Base-by-base conservation (phyloP, 1,284 basidiomycete species). In the Porogramme epimiltina region DNA sequence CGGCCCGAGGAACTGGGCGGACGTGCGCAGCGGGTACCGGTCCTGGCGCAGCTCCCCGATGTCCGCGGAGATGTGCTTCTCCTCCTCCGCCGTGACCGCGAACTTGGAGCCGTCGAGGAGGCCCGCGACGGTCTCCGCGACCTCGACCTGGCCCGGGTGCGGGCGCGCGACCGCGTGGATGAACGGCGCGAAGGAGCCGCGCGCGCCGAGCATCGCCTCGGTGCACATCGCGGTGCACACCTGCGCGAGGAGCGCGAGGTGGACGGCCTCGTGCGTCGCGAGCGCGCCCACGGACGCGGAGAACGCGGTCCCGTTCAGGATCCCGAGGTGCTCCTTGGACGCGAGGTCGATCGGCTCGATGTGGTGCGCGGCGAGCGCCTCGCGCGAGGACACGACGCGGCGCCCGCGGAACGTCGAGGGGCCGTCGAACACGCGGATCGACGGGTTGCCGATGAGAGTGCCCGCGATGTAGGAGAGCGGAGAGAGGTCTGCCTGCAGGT, bases 401-500 rank as follows among this genome's bases (percentile, higher is more conserved):
- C 83, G 81, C 16, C 75, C 72, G 37, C 77, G 79, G 62, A 80
- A 80, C 3, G 70, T 65, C 13, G 74, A 64, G 42, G 78, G 76
- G 8, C 83, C 84, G 54, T 83, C 79, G 59, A 85, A 91, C 39
- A 87, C 87, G 22, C 83, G 81, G 53, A 93, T 87, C n/a, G 86
- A 82, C 1, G 89, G 86, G 65, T 91, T 91, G 4, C 88, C 91
- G 47, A 84, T 85, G 38, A 94, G 71, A 41, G 84, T 79, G 10
- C 87, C 89, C 3, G 92, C 92, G 52, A 95, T 85, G 67, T 95
- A 95, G 0, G 88, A 90, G 9, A 94, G 75, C n/a, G 91, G 86
- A 5, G 84, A 81, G 24, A 91, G 71, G 69, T 91, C 87, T 88
- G 52, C 9, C 31, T 31, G 10, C 5, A 1, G 28, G 34, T 18